Evolutionary conservation across 2,329 filamentous ascomycete genomes (phyloP).

Genomic region (Blastomyces gilchristii): DNA sequence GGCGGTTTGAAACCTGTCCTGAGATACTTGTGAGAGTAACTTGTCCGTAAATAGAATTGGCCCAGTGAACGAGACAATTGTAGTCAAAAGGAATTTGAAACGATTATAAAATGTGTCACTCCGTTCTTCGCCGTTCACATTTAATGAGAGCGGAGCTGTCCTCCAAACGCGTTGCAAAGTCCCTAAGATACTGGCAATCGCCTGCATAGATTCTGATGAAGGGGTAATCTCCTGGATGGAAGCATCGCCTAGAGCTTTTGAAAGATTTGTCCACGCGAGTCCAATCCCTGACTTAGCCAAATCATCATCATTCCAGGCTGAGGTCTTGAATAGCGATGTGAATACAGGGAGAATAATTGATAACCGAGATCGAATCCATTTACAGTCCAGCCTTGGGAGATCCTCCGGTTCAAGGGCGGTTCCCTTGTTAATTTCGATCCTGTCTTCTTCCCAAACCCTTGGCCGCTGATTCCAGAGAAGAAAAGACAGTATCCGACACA

Average conservation of each 20-base stretch:
- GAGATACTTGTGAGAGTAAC: slow-evolving; percentile 42
- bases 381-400: slow-evolving; percentile 70
- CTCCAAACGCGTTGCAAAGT: slow-evolving; percentile 62
- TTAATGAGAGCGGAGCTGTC: slow-evolving; percentile 38
- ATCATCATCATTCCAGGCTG: slow-evolving; percentile 39
- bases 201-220: slow-evolving; percentile 69
- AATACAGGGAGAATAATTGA: slow-evolving; percentile 53
- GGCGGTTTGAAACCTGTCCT: slow-evolving; percentile 44
- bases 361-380: slow-evolving; percentile 72
- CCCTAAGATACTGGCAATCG: slow-evolving; percentile 61
- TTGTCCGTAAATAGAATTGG: slow-evolving; percentile 42
- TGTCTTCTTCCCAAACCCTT: slow-evolving; percentile 62
- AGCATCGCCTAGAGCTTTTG: slow-evolving; percentile 49
- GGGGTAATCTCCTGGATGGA: slow-evolving; percentile 82
- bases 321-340: slow-evolving; percentile 43
- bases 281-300: slow-evolving; percentile 39
- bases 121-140: slow-evolving; percentile 20
- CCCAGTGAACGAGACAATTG: slow-evolving; percentile 43
- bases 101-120: slow-evolving; percentile 37
- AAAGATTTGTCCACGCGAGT: slow-evolving; percentile 52
- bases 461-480: slow-evolving; percentile 45
- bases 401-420: slow-evolving; percentile 64
- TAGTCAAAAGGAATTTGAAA: slow-evolving; percentile 43
- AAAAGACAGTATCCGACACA: slow-evolving; percentile 60
- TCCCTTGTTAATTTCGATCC: background rate